phyloP scores from a whole-genome alignment of 2,329 filamentous ascomycete genomes.

The Colletotrichum somersetense region DNA sequence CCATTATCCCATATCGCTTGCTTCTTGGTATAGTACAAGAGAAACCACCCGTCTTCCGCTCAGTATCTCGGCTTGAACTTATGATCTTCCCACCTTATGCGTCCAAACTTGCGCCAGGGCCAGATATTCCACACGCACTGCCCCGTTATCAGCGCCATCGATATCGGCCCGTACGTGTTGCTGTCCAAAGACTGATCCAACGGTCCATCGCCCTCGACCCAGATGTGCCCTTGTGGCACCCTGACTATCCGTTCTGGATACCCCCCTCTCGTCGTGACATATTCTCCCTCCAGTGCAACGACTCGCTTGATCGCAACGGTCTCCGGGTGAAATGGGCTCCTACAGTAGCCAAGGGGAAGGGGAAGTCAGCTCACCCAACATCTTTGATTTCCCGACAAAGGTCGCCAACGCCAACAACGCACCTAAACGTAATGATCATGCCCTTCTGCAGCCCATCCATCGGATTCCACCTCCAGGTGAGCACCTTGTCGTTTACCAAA shows the following conservation, averaged over 20 bases:
- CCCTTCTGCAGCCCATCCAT: constrained; percentile 73
- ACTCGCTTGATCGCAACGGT: constrained; percentile 84
- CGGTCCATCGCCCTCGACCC: constrained; percentile 92
- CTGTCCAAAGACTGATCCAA: constrained; percentile 81
- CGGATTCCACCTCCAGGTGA: constrained; percentile 71
- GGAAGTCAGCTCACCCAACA: constrained; percentile 5
- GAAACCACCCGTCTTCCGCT: constrained; percentile 41
- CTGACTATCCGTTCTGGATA: constrained; percentile 68
- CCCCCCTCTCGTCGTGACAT: constrained; percentile 74
- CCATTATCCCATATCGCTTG: background rate
- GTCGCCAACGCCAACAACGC: constrained; percentile 43
- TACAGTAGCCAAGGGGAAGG: constrained; percentile 49
- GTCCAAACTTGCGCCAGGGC: constrained; percentile 72
- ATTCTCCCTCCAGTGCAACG: constrained; percentile 83
- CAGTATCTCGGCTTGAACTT: constrained; percentile 48
- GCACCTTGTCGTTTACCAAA: constrained; percentile 65
- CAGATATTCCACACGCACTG: constrained; percentile 79
- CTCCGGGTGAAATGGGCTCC: constrained; percentile 79
- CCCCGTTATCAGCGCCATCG: constrained; percentile 80
- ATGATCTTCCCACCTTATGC: constrained; percentile 70
- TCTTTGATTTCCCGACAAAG: background rate
- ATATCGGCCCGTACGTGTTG: constrained; percentile 90
- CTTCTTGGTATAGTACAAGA: constrained; percentile 18
- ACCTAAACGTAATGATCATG: constrained; percentile 81
- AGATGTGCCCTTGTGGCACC: constrained; percentile 88